Evolutionary conservation across 192 early-diverging fungal genomes (phyloP).

Genomic region (Coemansia sp.): DNA sequence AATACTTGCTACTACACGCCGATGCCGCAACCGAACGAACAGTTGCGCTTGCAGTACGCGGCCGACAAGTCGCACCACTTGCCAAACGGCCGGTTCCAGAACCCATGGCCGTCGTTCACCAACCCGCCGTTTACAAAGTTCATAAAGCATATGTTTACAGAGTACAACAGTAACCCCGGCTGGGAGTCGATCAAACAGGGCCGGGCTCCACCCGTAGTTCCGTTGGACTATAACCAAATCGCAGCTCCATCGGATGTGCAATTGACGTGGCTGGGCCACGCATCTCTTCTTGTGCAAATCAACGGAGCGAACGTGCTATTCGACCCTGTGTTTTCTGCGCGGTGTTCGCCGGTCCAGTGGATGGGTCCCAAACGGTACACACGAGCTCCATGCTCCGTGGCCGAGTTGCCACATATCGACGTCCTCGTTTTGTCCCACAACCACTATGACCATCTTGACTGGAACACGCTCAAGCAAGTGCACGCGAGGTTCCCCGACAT

Average conservation of each 20-base stretch:
- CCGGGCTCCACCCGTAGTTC: constrained; percentile 21
- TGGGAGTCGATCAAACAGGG: constrained; percentile 29
- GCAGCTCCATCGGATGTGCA: constrained; percentile 27
- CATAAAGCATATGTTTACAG: constrained; percentile 15
- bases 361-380: constrained; percentile 69
- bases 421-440: constrained; percentile 79
- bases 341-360: constrained; percentile 70
- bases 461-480: constrained; percentile 61
- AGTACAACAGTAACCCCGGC: constrained; percentile 10
- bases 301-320: constrained; percentile 68
- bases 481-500: constrained; percentile 45
- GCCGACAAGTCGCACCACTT: constrained; percentile 50
- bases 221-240: constrained; percentile 23
- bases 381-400: constrained; percentile 62
- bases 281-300: constrained; percentile 65
- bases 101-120: constrained; percentile 64
- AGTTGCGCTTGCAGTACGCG: constrained; percentile 5
- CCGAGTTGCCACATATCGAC: constrained; percentile 68
- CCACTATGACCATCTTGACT: constrained; percentile 87
- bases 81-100: constrained; percentile 59
- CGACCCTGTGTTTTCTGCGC: constrained; percentile 72
- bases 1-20: not conserved
- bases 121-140: not conserved
- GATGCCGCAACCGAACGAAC: not conserved
- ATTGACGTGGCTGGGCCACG: constrained; percentile 64